Base-by-base conservation (phyloP, 2,329 filamentous ascomycete species). In the Akanthomyces dipterigenus region DNA sequence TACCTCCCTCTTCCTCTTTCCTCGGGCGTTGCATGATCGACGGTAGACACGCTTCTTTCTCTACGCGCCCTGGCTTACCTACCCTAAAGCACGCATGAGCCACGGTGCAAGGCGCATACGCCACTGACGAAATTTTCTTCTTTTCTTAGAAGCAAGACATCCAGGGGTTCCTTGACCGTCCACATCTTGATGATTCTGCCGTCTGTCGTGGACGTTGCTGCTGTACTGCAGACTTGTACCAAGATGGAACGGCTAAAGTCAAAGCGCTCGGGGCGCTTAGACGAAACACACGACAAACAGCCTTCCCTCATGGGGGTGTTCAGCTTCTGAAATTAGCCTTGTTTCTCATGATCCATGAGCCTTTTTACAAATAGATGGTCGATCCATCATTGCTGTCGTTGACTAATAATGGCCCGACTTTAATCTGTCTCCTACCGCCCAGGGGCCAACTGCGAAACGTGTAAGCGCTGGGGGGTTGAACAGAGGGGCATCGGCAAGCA, bases 401-500 rank as follows among this genome's bases (percentile, higher is more conserved):
- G 38, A 38, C 16, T 38, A 43, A 8, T 7, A 16, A 6, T 5
- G 11, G 8, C 5, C 11, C 49, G 28, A 18, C 43, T 49, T 20
- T 34, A 26, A 49, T 14, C 22, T 38, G 22, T 31, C 14, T 53
- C 38, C 53, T 38, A 46, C 57, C 48, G 57, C 57, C 38, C 11
- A 24, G n/a, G 57, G 38, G 36, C 11, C 38, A 51, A 20, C 22
- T 31, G 16, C 38, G 48, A 46, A 60, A 60, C 38, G 12, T n/a
- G 3, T 60, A 60, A 60, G 57, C 57, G 57, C 57, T 14, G 38
- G 40, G 57, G 57, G n/a, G 31, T 31, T 5, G 43, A 36, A 26
- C 45, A 18, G 18, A 24, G 22, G 28, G 42, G 12, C 18, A 28
- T 36, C 42, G 18, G 31, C 31, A 16, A 51, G 31, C 11, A 20